phyloP scores from a whole-genome alignment of 306 rosid species.

The Dalbergia cultrata region DNA sequence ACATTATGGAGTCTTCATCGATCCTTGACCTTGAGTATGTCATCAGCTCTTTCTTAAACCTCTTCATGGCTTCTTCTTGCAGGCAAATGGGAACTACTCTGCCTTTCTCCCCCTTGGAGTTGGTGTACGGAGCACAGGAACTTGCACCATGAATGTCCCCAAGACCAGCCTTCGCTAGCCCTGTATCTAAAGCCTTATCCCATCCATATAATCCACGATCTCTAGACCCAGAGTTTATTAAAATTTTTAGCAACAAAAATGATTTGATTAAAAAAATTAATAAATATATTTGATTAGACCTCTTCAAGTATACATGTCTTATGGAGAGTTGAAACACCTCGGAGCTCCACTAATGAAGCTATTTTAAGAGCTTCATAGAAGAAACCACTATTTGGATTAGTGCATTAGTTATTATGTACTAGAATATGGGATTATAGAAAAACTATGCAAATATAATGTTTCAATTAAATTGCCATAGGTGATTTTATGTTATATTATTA shows the following conservation, averaged over 20 bases:
- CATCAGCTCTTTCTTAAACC: constrained; percentile 47
- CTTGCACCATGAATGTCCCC: neutral
- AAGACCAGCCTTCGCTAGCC: neutral
- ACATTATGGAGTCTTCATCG: neutral
- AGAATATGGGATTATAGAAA: no score
- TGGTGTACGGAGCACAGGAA: constrained; percentile 16
- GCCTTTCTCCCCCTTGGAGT: constrained; percentile 44
- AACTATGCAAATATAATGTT: no score
- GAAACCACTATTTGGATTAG: no score
- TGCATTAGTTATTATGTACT: no score
- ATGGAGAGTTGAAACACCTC: no score
- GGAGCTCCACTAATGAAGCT: no score
- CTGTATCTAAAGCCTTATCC: constrained; percentile 9
- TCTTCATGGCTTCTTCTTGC: constrained; percentile 49
- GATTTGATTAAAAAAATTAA: no score
- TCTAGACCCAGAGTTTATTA: neutral
- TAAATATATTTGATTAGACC: no score
- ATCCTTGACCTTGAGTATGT: neutral
- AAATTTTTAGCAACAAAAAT: neutral
- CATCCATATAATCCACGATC: constrained; percentile 41
- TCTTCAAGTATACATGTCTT: neutral
- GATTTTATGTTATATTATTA: no score
- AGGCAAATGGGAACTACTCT: constrained; percentile 48
- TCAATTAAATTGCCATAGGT: no score
- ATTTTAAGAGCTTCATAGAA: no score